These are phyloP conservation scores for Galeopsis tetrahit DNA, from an alignment of 257 asterid species.

Conservation along the genomic window DNA sequence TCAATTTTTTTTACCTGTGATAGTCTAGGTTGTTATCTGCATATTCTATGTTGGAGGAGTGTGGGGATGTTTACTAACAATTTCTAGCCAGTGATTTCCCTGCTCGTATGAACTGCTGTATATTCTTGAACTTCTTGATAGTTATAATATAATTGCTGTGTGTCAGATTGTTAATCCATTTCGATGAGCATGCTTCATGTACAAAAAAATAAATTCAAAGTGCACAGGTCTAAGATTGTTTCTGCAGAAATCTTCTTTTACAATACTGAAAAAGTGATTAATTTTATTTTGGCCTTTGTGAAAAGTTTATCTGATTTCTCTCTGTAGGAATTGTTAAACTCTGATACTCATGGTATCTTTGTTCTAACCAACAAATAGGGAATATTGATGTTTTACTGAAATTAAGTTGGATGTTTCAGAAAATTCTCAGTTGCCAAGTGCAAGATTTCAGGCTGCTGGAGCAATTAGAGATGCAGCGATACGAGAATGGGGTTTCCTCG, in stretches of 20 bases:
- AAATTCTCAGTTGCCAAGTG: constrained; percentile 80
- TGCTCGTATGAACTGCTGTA: constrained; percentile 17
- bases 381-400: constrained; percentile 26
- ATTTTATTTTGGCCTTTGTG: constrained; percentile 7
- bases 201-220: neutral
- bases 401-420: constrained; percentile 55
- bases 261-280: constrained; percentile 5
- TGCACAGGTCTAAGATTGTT: constrained; percentile 25
- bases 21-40: constrained; percentile 11
- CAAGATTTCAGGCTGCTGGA: constrained; percentile 98
- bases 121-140: constrained; percentile 2
- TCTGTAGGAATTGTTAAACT: constrained; percentile 11
- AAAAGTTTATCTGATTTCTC: constrained; percentile 15
- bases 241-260: constrained; percentile 3
- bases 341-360: constrained; percentile 21
- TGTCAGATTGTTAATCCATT: neutral
- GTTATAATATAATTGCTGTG: constrained; percentile 7
- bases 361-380: constrained; percentile 23
- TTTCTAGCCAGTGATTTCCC: constrained; percentile 9
- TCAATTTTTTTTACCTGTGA: constrained; percentile 9
- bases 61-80: neutral
- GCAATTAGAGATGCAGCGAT: constrained; percentile 90
- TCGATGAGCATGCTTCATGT: neutral
- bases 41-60: constrained; percentile 8
- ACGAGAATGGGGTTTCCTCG: constrained; percentile 89